phyloP scores from a whole-genome alignment of 1,139 yeast species.

The Candida sanyaensis region DNA sequence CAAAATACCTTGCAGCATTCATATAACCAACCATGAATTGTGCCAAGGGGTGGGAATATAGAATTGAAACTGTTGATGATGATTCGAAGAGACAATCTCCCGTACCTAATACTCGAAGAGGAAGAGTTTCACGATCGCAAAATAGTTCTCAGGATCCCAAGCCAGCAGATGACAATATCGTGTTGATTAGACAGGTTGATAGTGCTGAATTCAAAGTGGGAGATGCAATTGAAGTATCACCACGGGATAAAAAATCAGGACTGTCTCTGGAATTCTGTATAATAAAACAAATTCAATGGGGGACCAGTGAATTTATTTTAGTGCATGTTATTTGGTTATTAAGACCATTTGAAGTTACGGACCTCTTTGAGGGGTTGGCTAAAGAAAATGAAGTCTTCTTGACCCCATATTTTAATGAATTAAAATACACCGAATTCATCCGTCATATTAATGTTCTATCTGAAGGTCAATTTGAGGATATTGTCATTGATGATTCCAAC shows the following conservation, averaged over 20 bases:
- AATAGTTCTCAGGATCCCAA: constrained; percentile 18
- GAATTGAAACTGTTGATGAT: constrained; percentile 16
- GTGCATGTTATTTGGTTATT: constrained; percentile 40
- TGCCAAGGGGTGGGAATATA: constrained; percentile 36
- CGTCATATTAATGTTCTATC: constrained; percentile 38
- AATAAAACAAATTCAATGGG: constrained; percentile 43
- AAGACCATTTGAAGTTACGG: constrained; percentile 23
- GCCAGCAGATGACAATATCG: constrained; percentile 17
- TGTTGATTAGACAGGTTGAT: constrained; percentile 32
- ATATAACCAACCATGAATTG: constrained; percentile 13
- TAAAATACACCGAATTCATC: constrained; percentile 30
- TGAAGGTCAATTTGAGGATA: constrained; percentile 22
- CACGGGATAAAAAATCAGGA: background rate
- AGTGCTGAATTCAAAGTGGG: constrained; percentile 42
- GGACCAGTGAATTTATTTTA: constrained; percentile 38
- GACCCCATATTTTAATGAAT: constrained; percentile 38
- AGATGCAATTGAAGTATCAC: constrained; percentile 33
- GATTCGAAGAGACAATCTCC: background rate
- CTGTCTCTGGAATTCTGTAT: constrained; percentile 23
- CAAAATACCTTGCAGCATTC: too few species aligned
- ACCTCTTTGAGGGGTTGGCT: constrained; percentile 6
- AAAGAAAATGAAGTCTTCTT: constrained; percentile 40
- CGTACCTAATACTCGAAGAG: constrained; percentile 12
- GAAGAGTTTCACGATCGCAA: constrained; percentile 16
- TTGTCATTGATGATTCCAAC: constrained; percentile 33